Conservation (phyloP, 1,284 basidiomycete genomes). For the Fistulina hepatica region DNA sequence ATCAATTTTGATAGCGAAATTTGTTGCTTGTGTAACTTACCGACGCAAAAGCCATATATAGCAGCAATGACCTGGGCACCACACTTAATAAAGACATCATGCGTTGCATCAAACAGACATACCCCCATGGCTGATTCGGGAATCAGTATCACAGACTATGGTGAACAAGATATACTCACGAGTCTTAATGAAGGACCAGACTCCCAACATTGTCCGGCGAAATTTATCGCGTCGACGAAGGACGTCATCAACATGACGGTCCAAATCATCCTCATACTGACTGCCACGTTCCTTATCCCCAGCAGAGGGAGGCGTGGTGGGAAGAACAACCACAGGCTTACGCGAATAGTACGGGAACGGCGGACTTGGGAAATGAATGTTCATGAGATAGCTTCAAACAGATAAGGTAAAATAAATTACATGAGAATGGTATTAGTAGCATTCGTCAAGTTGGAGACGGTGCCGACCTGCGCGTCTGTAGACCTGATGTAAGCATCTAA, state of each 20-base stretch:
- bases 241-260: conserved; percentile 72
- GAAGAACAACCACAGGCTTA: conserved; percentile 45
- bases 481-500: conserved; percentile 5
- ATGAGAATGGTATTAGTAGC: conserved; percentile 71
- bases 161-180: conserved; percentile 31
- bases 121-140: conserved; percentile 42
- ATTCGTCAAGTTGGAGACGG: conserved; percentile 62
- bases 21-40: conserved; percentile 27
- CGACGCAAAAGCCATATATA: conserved; percentile 72
- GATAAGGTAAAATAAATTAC: conserved; percentile 21
- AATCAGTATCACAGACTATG: conserved; percentile 7
- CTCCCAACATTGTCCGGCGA: conserved; percentile 51
- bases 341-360: conserved; percentile 58
- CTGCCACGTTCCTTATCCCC: conserved; percentile 23
- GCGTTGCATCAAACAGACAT: conserved; percentile 16
- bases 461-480: conserved; percentile 63
- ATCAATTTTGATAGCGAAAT: not conserved
- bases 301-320: conserved; percentile 15
- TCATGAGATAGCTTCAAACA: conserved; percentile 1
- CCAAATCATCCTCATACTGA: conserved; percentile 48
- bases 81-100: not conserved
- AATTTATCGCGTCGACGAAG: conserved; percentile 56
- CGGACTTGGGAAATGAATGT: conserved; percentile 34
- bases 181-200: conserved; percentile 81
- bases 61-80: conserved; percentile 49